Base-by-base conservation (phyloP, 768 basidiomycete species). In the Mrakia hoshinonis region DNA sequence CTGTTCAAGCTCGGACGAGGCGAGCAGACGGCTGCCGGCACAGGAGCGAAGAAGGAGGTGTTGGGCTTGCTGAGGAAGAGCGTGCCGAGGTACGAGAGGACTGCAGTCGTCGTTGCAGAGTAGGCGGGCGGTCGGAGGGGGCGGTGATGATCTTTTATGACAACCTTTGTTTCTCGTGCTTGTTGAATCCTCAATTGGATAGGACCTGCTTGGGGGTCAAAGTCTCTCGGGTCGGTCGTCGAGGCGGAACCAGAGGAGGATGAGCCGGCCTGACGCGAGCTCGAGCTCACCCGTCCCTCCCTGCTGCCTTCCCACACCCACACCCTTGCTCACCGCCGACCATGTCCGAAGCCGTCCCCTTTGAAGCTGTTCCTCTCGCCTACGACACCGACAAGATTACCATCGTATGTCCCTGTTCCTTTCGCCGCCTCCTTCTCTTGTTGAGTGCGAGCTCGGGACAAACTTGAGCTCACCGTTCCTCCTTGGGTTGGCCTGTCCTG, bases 1-100 rank as follows among this genome's bases (percentile, higher is more conserved):
- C 83, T 98, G 55, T 82, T 85, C 58, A 61, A 67, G 29, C 67
- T 73, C 2, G 72, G 60, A 20, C 18, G 20, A 55, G 54, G 47
- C 26, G 36, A 26, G 36, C 24, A n/a, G 58, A 36, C 22, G 34
- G 58, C 1, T 34, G 34, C 31, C 43, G 51, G 20, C n/a, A 34
- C 9, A 46, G 65, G 39, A 39, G 38, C 31, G 31, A 46, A 46
- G 43, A 26, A 12, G 36, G 51, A 61, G 43, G 63, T 65, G 55
- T 51, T 72, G 52, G 54, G 55, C 22, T 24, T 67, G 12, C 34
- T 72, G 31, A 66, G 70, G 58, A 18, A 61, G 34, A 22, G 29
- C n/a, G 58, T 72, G 24, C 47, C 34, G 38, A 24, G 18, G 48
- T 70, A 70, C 63, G 66, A 67, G 43, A 63, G 52, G 54, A 61